Conservation (phyloP, 2,329 filamentous ascomycete species). For the Penicillium sp. region DNA sequence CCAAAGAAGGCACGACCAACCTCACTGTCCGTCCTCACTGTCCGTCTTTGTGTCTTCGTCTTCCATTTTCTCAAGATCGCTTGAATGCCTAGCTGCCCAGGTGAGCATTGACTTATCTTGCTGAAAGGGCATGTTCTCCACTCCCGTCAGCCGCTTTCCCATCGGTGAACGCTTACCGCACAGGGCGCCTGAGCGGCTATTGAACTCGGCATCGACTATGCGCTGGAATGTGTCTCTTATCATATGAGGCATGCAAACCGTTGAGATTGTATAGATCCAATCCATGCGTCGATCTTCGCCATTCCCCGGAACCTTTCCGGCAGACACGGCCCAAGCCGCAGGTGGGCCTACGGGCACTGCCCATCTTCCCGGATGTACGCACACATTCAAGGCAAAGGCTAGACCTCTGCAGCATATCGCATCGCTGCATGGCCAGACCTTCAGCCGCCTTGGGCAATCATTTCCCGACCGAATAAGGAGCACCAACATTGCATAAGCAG, state of each 20-base stretch:
- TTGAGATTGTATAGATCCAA: conserved; percentile 4
- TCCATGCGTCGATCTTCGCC: conserved; percentile 15
- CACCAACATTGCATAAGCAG: conserved; percentile 6
- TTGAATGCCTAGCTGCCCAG: background rate
- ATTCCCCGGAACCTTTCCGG: conserved; percentile 17
- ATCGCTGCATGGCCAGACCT: conserved; percentile 12
- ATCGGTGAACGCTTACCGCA: no score
- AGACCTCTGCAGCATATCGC: conserved; percentile 4
- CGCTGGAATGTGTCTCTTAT: background rate
- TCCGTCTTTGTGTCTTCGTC: background rate
- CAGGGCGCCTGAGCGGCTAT: no score
- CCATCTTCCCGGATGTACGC: conserved; percentile 9
- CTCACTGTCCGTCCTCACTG: background rate
- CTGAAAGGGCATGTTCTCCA: no score
- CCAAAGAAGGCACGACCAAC: conserved; percentile 3
- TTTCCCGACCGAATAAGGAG: conserved; percentile 1
- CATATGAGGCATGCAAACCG: background rate
- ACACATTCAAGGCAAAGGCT: conserved; percentile 7
- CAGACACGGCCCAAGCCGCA: conserved; percentile 20
- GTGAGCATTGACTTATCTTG: no score
- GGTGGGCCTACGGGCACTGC: conserved; percentile 17
- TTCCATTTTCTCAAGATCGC: background rate
- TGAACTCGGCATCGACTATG: no score
- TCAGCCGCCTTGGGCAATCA: background rate
- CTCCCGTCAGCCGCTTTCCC: no score